phyloP scores from a whole-genome alignment of 116 monocot species.

The Phalaenopsis hybrid region DNA sequence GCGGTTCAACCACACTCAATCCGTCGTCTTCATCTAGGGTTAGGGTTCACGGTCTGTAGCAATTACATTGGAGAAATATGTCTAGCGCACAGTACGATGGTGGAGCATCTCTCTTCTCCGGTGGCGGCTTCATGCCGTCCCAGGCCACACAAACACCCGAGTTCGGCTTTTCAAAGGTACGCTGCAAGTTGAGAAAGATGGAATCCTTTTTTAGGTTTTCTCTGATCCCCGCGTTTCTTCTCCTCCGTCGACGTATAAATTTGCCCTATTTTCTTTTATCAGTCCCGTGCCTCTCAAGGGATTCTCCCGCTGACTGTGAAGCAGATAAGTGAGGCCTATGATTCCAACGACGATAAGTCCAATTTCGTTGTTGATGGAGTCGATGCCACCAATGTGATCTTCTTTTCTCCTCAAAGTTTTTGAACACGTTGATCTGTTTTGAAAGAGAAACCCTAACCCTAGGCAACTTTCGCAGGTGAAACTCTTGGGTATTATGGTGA shows the following conservation, averaged over 20 bases:
- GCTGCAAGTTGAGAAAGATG: not conserved
- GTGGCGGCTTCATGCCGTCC: slow-evolving; percentile 87
- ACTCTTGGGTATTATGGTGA: slow-evolving; percentile 66
- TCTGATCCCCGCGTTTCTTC: not conserved
- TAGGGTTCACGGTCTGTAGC: not conserved
- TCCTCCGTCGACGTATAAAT: not conserved
- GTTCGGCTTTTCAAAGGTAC: slow-evolving; percentile 23
- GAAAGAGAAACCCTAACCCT: not conserved
- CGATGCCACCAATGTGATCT: slow-evolving; percentile 60
- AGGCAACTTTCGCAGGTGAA: slow-evolving; percentile 41
- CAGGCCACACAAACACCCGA: slow-evolving; percentile 64
- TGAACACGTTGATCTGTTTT: not conserved
- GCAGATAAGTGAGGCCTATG: slow-evolving; percentile 82
- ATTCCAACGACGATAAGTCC: slow-evolving; percentile 72
- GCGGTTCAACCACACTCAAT: not conserved
- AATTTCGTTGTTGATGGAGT: slow-evolving; percentile 66
- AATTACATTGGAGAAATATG: slow-evolving; percentile 14
- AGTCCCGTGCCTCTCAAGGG: slow-evolving; percentile 52
- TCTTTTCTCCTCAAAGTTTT: not conserved
- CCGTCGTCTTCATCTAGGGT: not conserved
- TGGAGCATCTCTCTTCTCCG: slow-evolving; percentile 65
- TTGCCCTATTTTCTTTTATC: not conserved
- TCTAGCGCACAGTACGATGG: slow-evolving; percentile 42
- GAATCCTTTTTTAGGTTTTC: not conserved
- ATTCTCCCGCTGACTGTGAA: slow-evolving; percentile 79